Percentiles rank a stretch among this genome's conserved stretches.
These are phyloP conservation scores for Pezizomycotina sp. DNA, from an alignment of 2,329 filamentous ascomycete genomes.

Conservation along the genomic window DNA sequence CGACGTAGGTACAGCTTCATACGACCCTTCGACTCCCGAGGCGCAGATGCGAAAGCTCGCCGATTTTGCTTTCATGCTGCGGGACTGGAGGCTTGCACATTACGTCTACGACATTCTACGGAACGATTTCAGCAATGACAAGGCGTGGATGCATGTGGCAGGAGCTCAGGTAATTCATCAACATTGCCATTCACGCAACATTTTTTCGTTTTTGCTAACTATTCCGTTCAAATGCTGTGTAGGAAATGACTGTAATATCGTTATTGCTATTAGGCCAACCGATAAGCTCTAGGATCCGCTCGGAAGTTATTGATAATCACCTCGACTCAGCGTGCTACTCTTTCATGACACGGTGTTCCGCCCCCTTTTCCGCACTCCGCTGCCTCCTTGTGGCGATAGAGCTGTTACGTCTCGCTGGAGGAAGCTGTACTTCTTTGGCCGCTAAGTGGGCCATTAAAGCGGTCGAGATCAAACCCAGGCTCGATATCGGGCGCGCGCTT, in stretches of 20 bases:
- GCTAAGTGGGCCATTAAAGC: conserved; percentile 69
- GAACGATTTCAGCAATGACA: conserved; percentile 81
- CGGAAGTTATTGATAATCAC: conserved; percentile 70
- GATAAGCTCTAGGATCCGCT: conserved; percentile 55
- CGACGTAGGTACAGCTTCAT: conserved; percentile 61
- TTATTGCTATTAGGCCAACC: conserved; percentile 60
- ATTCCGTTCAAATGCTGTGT: conserved; percentile 27
- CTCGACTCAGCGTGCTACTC: conserved; percentile 84
- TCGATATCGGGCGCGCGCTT: conserved; percentile 54
- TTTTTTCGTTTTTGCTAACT: neutral
- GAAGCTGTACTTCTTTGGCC: conserved; percentile 67
- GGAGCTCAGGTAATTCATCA: conserved; percentile 42
- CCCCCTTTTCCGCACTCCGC: conserved; percentile 64
- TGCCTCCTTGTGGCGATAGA: conserved; percentile 63
- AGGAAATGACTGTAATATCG: conserved; percentile 86
- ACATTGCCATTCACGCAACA: neutral
- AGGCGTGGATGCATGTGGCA: conserved; percentile 91
- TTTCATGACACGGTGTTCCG: conserved; percentile 68
- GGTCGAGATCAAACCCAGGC: conserved; percentile 58
- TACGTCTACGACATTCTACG: conserved; percentile 82
- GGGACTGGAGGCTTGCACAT: conserved; percentile 85
- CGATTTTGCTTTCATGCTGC: conserved; percentile 91
- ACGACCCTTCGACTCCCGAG: conserved; percentile 67
- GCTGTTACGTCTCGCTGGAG: conserved; percentile 63
- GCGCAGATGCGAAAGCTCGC: conserved; percentile 83